phyloP scores from a whole-genome alignment of 345 rosid species.

The Euclidium syriacum region DNA sequence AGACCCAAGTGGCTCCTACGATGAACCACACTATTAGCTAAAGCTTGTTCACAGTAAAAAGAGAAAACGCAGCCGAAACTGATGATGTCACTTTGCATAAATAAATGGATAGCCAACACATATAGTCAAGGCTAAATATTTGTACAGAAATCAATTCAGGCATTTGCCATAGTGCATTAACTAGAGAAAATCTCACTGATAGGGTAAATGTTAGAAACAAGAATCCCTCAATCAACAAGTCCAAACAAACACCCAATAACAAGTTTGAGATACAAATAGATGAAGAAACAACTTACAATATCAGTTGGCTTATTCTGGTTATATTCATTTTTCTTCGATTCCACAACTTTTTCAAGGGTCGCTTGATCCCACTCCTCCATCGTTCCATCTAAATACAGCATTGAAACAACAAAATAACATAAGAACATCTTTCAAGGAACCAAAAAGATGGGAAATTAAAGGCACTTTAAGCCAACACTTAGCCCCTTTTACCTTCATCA shows the following conservation, averaged over 20 bases:
- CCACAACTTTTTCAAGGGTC: slow-evolving; percentile 87
- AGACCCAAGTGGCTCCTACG: slow-evolving; percentile 17
- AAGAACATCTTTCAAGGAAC: slow-evolving; percentile 3
- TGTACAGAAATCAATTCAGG: background rate
- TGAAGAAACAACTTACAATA: slow-evolving; percentile 47
- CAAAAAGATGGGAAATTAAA: background rate
- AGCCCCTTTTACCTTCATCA: slow-evolving; percentile 53
- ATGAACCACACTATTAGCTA: slow-evolving; percentile 17
- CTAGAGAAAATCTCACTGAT: background rate
- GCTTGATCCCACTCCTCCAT: slow-evolving; percentile 99
- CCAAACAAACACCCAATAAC: background rate
- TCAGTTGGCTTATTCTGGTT: slow-evolving; percentile 93
- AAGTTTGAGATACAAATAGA: background rate
- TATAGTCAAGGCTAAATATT: background rate
- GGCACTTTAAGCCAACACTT: background rate
- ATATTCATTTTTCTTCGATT: slow-evolving; percentile 75
- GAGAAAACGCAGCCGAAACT: background rate
- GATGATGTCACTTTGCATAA: background rate
- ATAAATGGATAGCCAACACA: background rate
- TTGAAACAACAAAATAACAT: background rate
- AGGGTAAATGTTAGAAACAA: background rate
- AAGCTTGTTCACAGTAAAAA: background rate
- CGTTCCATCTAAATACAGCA: slow-evolving; percentile 34
- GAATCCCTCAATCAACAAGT: background rate
- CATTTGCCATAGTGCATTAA: background rate